Evolutionary conservation across 345 rosid species (phyloP).

Genomic region (Salix arbutifolia): DNA sequence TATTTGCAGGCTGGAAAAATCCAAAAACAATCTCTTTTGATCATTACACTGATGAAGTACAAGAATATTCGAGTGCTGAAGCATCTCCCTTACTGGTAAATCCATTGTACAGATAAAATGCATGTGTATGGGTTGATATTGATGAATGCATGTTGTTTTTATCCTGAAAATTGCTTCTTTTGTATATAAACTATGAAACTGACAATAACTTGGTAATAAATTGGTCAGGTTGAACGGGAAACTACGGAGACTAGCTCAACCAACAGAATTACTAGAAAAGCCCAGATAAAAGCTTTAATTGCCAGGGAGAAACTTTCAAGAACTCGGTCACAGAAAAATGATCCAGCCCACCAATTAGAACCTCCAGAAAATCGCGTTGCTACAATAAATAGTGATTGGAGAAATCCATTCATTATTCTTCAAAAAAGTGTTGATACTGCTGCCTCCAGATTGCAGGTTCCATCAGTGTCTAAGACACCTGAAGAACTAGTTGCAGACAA

Average conservation of each 20-base stretch:
- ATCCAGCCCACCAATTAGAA: slow-evolving; percentile 23
- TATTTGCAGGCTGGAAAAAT: slow-evolving; percentile 39
- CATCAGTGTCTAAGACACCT: slow-evolving; percentile 7
- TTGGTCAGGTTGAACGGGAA: slow-evolving; percentile 18
- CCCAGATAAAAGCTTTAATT: slow-evolving; percentile 13
- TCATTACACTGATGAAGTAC: slow-evolving; percentile 26
- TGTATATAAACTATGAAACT: not conserved
- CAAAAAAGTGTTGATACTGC: slow-evolving; percentile 23
- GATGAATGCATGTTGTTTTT: not conserved
- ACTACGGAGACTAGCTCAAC: slow-evolving; percentile 4
- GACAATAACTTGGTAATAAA: not conserved
- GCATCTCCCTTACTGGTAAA: slow-evolving; percentile 33
- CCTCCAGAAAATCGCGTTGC: slow-evolving; percentile 24
- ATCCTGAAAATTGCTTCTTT: slow-evolving; percentile 2
- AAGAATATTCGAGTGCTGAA: slow-evolving; percentile 27
- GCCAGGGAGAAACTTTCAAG: slow-evolving; percentile 27
- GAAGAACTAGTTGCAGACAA: slow-evolving; percentile 1
- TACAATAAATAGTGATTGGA: slow-evolving; percentile 21
- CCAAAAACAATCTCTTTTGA: slow-evolving; percentile 49
- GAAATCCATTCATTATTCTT: slow-evolving; percentile 42
- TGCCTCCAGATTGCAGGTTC: slow-evolving; percentile 4
- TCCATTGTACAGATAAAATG: not conserved
- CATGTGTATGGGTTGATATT: not conserved
- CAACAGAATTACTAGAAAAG: slow-evolving; percentile 11
- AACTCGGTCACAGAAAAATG: slow-evolving; percentile 17